Conservation (phyloP, 129 eudicot genomes). For the Glebionis coronaria region DNA sequence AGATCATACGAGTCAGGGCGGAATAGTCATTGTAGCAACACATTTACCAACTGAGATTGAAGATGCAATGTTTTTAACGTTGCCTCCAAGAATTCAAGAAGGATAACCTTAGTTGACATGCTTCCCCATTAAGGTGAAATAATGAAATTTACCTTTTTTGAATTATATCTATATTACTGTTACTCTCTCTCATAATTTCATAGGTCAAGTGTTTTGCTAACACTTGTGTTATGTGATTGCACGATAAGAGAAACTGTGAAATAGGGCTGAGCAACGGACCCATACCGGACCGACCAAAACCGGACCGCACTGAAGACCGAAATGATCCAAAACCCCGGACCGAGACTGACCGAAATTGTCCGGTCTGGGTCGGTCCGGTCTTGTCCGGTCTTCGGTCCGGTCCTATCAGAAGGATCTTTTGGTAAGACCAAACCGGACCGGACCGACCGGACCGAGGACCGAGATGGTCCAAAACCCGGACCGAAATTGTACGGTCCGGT, state of each 20-base stretch:
- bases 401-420: too few relatives aligned
- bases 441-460: too few relatives aligned
- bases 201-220: not conserved
- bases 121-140: slow-evolving; percentile 56
- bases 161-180: not conserved
- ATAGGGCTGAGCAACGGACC: too few relatives aligned
- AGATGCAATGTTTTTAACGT: slow-evolving; percentile 69
- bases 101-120: slow-evolving; percentile 75
- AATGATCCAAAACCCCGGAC: too few relatives aligned
- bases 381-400: too few relatives aligned
- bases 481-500: too few relatives aligned
- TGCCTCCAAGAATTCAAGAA: slow-evolving; percentile 79
- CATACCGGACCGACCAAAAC: too few relatives aligned
- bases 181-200: not conserved
- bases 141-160: slow-evolving; percentile 4
- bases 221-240: not conserved
- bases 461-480: too few relatives aligned
- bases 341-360: too few relatives aligned
- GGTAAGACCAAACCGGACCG: too few relatives aligned
- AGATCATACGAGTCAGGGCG: slow-evolving; percentile 88
- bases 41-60: slow-evolving; percentile 70
- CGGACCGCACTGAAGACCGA: too few relatives aligned
- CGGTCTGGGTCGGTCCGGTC: too few relatives aligned
- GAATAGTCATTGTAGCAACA: slow-evolving; percentile 85
- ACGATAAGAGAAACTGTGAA: not conserved